These are phyloP conservation scores for Paraglomus brasilianum DNA, from an alignment of 192 early-diverging fungal species.

Conservation along the genomic window DNA sequence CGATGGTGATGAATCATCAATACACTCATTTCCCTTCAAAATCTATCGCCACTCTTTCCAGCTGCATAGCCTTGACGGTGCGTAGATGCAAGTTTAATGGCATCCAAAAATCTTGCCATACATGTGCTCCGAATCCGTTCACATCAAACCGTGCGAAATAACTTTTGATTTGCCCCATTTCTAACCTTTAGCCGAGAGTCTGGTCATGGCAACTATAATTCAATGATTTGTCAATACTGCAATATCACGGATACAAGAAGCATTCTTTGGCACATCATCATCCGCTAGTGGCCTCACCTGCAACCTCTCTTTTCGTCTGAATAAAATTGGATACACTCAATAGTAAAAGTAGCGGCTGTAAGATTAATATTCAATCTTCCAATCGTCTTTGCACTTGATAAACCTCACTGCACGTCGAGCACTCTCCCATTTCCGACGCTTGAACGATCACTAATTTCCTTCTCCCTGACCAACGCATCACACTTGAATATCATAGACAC, in stretches of 20 bases:
- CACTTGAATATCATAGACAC: slow-evolving; percentile 85
- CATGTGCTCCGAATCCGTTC: slow-evolving; percentile 76
- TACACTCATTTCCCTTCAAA: too few relatives aligned
- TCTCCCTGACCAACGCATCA: slow-evolving; percentile 21
- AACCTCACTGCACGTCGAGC: background rate
- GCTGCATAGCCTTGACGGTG: slow-evolving; percentile 43
- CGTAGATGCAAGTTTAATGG: slow-evolving; percentile 57
- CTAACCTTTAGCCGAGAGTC: slow-evolving; percentile 90
- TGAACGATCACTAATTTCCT: slow-evolving; percentile 11
- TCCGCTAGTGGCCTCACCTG: background rate
- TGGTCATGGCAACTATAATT: slow-evolving; percentile 55
- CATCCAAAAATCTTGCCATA: slow-evolving; percentile 79
- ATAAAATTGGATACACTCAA: slow-evolving; percentile 94
- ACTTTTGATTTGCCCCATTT: slow-evolving; percentile 89
- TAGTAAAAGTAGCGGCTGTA: slow-evolving; percentile 84
- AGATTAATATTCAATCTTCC: slow-evolving; percentile 87
- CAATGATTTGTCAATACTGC: slow-evolving; percentile 41
- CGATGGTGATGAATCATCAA: too few relatives aligned
- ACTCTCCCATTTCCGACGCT: slow-evolving; percentile 2
- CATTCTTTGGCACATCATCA: background rate
- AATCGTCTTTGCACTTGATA: slow-evolving; percentile 39
- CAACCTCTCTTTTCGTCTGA: slow-evolving; percentile 61
- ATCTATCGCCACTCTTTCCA: too few relatives aligned
- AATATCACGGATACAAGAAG: slow-evolving; percentile 27
- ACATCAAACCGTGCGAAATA: slow-evolving; percentile 92